Percentiles rank a stretch among this genome's conserved stretches.
These are phyloP conservation scores for Mortierella sp. DNA, from an alignment of 371 early-diverging fungal species.

Conservation along the genomic window DNA sequence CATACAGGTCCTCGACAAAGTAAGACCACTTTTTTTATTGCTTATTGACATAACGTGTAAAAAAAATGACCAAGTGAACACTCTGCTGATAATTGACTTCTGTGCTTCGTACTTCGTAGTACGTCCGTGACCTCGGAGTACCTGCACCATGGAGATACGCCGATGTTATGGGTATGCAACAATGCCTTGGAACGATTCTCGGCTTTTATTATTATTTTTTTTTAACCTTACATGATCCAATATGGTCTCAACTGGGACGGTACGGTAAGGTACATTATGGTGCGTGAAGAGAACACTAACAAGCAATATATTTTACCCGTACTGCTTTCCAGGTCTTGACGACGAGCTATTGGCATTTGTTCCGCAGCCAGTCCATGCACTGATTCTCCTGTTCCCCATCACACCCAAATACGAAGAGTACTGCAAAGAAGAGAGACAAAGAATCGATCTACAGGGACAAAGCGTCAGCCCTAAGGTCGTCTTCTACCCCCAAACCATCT, in stretches of 20 bases:
- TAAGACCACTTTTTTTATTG: constrained; percentile 20
- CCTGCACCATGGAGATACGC: constrained; percentile 62
- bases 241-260: no score
- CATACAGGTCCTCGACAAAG: constrained; percentile 77
- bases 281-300: no score
- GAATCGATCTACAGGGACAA: constrained; percentile 63
- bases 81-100: constrained; percentile 2
- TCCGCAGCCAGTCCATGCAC: constrained; percentile 82
- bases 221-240: no score
- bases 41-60: no score
- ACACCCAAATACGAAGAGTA: constrained; percentile 70
- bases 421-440: constrained; percentile 64
- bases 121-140: constrained; percentile 69
- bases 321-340: constrained; percentile 73
- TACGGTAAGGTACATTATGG: no score
- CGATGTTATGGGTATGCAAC: constrained; percentile 68
- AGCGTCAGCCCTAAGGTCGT: constrained; percentile 69
- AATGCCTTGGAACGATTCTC: neutral
- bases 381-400: constrained; percentile 82
- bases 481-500: constrained; percentile 90
- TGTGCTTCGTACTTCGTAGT: constrained; percentile 33
- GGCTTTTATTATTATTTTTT: no score
- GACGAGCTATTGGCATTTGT: constrained; percentile 82
- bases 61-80: no score
- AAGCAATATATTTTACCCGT: neutral